These are phyloP conservation scores for Pisolithus albus DNA, from an alignment of 768 basidiomycete species.

Conservation along the genomic window DNA sequence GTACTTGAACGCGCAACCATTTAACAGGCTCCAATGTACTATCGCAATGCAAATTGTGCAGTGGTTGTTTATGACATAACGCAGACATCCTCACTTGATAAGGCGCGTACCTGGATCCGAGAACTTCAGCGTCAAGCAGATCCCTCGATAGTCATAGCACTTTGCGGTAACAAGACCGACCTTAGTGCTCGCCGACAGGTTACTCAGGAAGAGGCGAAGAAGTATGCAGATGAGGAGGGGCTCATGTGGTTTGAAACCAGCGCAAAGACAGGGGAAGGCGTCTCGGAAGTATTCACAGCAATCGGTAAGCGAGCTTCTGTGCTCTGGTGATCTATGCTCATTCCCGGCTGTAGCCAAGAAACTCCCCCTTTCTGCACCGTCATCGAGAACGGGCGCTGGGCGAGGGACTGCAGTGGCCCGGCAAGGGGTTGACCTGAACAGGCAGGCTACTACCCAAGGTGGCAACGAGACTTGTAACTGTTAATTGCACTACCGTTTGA, in stretches of 20 bases:
- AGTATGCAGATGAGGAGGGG: conserved; percentile 89
- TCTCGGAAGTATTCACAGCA: conserved; percentile 76
- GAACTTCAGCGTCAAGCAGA: conserved; percentile 97
- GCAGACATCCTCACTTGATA: conserved; percentile 83
- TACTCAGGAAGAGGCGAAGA: conserved; percentile 81
- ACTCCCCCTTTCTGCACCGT: conserved; percentile 73
- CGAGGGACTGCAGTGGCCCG: conserved; percentile 43
- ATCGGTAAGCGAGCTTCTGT: conserved; percentile 53
- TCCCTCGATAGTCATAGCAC: conserved; percentile 91
- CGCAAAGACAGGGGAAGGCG: conserved; percentile 84
- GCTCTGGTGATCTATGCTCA: background rate
- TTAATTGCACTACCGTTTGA: conserved; percentile 27
- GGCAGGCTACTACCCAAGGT: conserved; percentile 42
- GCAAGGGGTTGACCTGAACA: conserved; percentile 78
- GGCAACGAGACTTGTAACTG: conserved; percentile 73
- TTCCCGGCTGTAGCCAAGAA: conserved; percentile 60
- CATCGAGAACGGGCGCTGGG: conserved; percentile 49
- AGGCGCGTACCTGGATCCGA: conserved; percentile 93
- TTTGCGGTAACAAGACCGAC: conserved; percentile 95
- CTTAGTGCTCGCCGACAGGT: conserved; percentile 80
- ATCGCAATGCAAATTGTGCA: conserved; percentile 89
- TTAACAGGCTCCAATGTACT: conserved; percentile 86
- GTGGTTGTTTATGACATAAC: conserved; percentile 98
- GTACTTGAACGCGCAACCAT: conserved; percentile 3
- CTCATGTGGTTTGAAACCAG: conserved; percentile 90